Conservation (phyloP, 306 rosid species). For the Cicer judaicum region DNA sequence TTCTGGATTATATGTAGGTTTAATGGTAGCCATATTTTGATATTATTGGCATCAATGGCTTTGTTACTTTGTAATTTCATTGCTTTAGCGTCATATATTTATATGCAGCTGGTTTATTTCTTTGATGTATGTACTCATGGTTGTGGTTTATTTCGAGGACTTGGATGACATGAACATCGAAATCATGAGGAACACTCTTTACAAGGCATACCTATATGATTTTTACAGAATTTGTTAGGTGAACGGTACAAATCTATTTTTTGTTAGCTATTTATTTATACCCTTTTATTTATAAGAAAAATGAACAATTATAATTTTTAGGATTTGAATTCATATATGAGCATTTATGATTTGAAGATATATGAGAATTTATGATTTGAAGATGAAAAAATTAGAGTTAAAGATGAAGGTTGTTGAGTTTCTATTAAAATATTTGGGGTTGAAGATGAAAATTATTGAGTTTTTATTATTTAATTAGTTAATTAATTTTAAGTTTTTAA, state of each 20-base stretch:
- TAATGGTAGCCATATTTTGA: conserved; percentile 14
- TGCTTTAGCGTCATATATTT: background rate
- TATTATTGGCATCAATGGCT: background rate
- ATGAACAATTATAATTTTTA: too few relatives aligned
- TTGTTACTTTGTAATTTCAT: conserved; percentile 13
- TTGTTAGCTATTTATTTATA: background rate
- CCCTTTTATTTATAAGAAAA: background rate
- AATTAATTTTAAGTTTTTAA: too few relatives aligned
- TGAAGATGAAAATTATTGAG: too few relatives aligned
- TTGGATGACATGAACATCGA: conserved; percentile 99
- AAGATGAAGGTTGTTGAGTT: too few relatives aligned
- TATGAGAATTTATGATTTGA: too few relatives aligned
- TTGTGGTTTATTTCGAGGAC: conserved; percentile 58
- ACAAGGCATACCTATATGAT: conserved; percentile 95
- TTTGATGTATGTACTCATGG: background rate
- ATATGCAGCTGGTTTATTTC: background rate
- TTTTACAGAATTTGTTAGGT: conserved; percentile 96
- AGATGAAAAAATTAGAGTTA: too few relatives aligned
- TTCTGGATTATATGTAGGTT: background rate
- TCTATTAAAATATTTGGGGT: too few relatives aligned
- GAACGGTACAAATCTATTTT: conserved; percentile 31
- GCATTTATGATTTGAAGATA: too few relatives aligned
- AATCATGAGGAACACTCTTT: conserved; percentile 96
- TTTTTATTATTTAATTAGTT: too few relatives aligned
- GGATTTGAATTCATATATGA: too few relatives aligned